Evolutionary conservation across 1,139 yeast species (phyloP).

Genomic region (Meyerozyma smithsonii): DNA sequence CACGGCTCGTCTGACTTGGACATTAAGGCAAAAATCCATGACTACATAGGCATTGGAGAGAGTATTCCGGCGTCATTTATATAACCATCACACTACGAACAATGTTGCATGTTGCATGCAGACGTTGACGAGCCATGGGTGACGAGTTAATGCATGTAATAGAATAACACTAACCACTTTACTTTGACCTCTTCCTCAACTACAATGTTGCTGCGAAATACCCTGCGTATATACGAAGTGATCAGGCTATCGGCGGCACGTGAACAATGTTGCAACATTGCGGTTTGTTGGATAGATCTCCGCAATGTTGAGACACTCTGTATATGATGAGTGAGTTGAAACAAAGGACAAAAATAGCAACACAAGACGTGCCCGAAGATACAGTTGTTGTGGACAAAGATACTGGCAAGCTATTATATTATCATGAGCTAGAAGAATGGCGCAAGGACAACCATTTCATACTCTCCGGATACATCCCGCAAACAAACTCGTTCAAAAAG

Average conservation of each 20-base stretch:
- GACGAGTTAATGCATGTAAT: background rate
- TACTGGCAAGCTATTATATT: conserved; percentile 18
- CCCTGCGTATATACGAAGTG: no score
- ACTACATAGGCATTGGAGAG: conserved; percentile 30
- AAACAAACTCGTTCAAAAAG: conserved; percentile 48
- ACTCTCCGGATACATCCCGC: conserved; percentile 67
- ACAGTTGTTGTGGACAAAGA: background rate
- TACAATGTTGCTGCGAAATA: no score
- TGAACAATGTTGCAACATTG: background rate
- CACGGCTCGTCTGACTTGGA: conserved; percentile 18
- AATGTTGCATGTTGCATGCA: background rate
- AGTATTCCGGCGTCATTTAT: conserved; percentile 30
- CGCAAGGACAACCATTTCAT: conserved; percentile 83
- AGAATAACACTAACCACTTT: no score
- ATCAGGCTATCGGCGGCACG: no score
- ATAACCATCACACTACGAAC: conserved; percentile 3
- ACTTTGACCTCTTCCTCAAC: no score
- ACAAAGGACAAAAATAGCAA: background rate
- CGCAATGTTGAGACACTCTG: background rate
- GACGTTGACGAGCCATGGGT: no score
- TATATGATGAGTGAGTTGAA: background rate
- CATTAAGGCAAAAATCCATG: conserved; percentile 23
- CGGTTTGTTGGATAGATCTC: background rate
- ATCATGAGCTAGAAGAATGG: conserved; percentile 66
- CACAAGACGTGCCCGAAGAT: background rate